Percentiles rank a stretch among this genome's conserved stretches.
phyloP scores from a whole-genome alignment of 208 protist species.

The Crithidia fasciculata region DNA sequence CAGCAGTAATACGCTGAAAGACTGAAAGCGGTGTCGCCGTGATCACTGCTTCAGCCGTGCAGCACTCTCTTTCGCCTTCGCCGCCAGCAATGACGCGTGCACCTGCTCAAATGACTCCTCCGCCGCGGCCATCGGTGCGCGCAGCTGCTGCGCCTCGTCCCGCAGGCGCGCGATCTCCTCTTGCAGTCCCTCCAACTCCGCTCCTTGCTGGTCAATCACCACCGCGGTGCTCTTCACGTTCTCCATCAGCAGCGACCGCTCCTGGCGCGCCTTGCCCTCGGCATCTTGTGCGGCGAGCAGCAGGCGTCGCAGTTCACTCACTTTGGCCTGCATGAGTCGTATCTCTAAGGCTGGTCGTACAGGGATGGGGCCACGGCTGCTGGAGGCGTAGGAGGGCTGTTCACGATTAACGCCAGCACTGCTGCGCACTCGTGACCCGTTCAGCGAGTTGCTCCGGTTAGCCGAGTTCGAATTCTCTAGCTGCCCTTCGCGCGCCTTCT shows the following conservation, averaged over 20 bases:
- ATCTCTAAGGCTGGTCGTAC: conserved; percentile 36
- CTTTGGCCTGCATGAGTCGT: conserved; percentile 55
- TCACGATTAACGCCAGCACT: too few relatives aligned
- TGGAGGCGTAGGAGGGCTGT: neutral
- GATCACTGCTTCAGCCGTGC: conserved; percentile 4
- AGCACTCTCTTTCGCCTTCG: conserved; percentile 27
- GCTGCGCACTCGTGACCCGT: too few relatives aligned
- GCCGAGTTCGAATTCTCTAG: neutral
- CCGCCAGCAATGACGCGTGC: conserved; percentile 68
- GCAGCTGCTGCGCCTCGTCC: conserved; percentile 43
- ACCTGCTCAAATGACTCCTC: conserved; percentile 82
- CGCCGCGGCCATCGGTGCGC: conserved; percentile 44
- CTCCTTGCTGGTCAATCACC: conserved; percentile 68
- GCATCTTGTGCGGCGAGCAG: conserved; percentile 47
- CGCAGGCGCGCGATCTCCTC: conserved; percentile 51
- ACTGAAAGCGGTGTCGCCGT: too few relatives aligned
- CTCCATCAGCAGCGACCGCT: conserved; percentile 56
- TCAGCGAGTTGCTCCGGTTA: too few relatives aligned
- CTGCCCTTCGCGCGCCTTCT: conserved; percentile 11
- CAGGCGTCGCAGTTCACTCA: conserved; percentile 72
- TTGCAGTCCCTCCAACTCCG: conserved; percentile 53
- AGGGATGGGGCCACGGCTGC: neutral
- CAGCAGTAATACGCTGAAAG: too few relatives aligned
- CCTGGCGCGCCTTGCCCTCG: conserved; percentile 48
- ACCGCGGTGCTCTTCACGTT: conserved; percentile 58